Conservation (phyloP, 768 basidiomycete species). For the Russula virescens region DNA sequence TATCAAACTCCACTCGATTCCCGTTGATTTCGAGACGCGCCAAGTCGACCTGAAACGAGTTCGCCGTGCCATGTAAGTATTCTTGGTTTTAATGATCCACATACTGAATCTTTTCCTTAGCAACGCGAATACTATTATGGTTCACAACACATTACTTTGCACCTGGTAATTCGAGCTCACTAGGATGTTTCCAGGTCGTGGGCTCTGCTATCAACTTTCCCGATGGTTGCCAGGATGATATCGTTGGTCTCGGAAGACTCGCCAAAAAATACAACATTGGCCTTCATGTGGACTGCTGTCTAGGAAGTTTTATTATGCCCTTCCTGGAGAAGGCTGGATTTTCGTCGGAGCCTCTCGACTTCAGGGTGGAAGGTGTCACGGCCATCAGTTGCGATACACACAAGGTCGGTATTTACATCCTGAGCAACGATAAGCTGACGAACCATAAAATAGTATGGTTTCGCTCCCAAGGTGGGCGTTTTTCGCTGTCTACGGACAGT, state of each 20-base stretch:
- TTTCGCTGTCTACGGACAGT: neutral
- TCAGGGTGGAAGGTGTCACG: conserved; percentile 85
- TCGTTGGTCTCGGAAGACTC: conserved; percentile 67
- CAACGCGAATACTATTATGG: conserved; percentile 87
- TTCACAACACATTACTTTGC: conserved; percentile 27
- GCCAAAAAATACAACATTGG: conserved; percentile 74
- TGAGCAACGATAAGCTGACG: conserved; percentile 10
- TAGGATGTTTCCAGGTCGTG: conserved; percentile 48
- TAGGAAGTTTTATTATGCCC: conserved; percentile 91
- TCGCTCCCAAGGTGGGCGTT: conserved; percentile 73
- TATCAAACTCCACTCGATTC: conserved; percentile 84
- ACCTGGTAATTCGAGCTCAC: conserved; percentile 6
- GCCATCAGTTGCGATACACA: conserved; percentile 95
- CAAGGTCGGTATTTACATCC: conserved; percentile 46
- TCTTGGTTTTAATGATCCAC: conserved; percentile 17
- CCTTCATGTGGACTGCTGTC: conserved; percentile 91
- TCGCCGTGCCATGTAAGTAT: conserved; percentile 76
- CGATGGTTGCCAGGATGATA: conserved; percentile 83
- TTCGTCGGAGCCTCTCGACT: conserved; percentile 76
- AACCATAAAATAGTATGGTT: conserved; percentile 62
- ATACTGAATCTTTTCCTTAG: conserved; percentile 35
- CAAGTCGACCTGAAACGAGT: conserved; percentile 73
- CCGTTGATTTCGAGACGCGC: conserved; percentile 71
- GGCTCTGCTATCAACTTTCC: conserved; percentile 85
- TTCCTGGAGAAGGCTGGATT: conserved; percentile 80